These are phyloP conservation scores for Eimeria zaria DNA, from an alignment of 169 alveolate species.

Conservation along the genomic window DNA sequence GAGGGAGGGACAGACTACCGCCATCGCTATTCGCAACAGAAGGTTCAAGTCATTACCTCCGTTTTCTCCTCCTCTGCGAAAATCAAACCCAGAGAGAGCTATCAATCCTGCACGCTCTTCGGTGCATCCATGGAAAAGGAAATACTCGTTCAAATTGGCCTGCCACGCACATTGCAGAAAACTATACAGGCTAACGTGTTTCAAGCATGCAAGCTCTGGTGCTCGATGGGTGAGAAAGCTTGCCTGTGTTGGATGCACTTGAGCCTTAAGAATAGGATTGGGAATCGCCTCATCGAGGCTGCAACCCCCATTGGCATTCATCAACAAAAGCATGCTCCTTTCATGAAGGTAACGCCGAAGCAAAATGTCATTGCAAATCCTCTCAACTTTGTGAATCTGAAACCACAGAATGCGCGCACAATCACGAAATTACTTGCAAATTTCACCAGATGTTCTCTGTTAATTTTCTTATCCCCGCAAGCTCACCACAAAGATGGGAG, in stretches of 20 bases:
- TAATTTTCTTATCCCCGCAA: background rate
- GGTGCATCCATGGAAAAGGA: conserved; percentile 84
- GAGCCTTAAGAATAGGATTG: conserved; percentile 75
- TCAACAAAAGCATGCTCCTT: conserved; percentile 63
- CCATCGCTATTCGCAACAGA: background rate
- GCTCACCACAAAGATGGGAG: conserved; percentile 76
- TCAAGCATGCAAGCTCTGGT: background rate
- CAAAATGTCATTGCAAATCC: conserved; percentile 69
- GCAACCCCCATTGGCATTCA: conserved; percentile 67
- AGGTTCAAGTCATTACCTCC: conserved; percentile 56
- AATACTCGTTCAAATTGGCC: conserved; percentile 79
- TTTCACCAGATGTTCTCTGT: background rate
- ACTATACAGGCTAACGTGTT: background rate
- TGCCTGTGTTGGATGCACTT: conserved; percentile 78
- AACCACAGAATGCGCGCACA: background rate
- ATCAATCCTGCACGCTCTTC: conserved; percentile 76
- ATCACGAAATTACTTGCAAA: no score
- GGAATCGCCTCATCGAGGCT: conserved; percentile 68
- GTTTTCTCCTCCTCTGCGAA: conserved; percentile 85
- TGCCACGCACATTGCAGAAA: background rate
- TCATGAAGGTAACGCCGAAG: conserved; percentile 83
- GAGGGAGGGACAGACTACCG: background rate
- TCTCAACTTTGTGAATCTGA: conserved; percentile 75
- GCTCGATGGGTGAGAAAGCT: background rate
- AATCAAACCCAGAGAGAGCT: conserved; percentile 79